Base-by-base conservation (phyloP, 495 filamentous ascomycete genomes). In the Penicillium cosmopolitanum region DNA sequence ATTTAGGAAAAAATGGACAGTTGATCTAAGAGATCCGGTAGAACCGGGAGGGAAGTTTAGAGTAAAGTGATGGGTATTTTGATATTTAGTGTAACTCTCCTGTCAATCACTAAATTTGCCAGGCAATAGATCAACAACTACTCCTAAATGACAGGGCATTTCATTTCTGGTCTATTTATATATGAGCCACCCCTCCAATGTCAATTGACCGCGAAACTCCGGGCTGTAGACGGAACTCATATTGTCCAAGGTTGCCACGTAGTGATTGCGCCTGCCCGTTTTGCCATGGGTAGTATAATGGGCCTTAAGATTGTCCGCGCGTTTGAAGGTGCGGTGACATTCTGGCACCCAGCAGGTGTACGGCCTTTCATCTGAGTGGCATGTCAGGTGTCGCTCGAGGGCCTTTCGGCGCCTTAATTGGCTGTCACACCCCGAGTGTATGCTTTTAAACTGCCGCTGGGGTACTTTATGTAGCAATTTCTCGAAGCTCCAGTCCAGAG, bases 331-430 rank as follows among this genome's bases (percentile, higher is more conserved):
- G 35, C 54, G 55, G 16, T 53, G 58, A 38, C 64, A 69, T 13
- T 44, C 61, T 13, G 59, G 56, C 10, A 65, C 64, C 61, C 57
- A 64, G 51, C 64, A 67, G n/a, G 53, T 18, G 48, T 64, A 46
- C n/a, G n/a, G n/a, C n/a, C n/a, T n/a, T n/a, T n/a, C n/a, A n/a
- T n/a, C n/a, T n/a, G n/a, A n/a, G n/a, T 80, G 78, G 19, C 72
- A 76, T 18, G 68, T 66, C 40, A 74, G 69, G 55, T 86, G 83
- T n/a, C 83, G 73, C 58, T 80, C 82, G 1, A 84, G 64, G 57
- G 83, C 80, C 54, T 83, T 81, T 18, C 73, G 74, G 46, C 81
- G 65, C 60, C 78, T 80, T 58, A 82, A 81, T 11, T 60, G 53
- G 1, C 60, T 64, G 51, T 68, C 67, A 46, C 69, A 77, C 13